A percentile compares a stretch with the other conserved stretches of the same genome.
Evolutionary conservation across 2,329 filamentous ascomycete species (phyloP).

Genomic region (Aspergillus piperis): DNA sequence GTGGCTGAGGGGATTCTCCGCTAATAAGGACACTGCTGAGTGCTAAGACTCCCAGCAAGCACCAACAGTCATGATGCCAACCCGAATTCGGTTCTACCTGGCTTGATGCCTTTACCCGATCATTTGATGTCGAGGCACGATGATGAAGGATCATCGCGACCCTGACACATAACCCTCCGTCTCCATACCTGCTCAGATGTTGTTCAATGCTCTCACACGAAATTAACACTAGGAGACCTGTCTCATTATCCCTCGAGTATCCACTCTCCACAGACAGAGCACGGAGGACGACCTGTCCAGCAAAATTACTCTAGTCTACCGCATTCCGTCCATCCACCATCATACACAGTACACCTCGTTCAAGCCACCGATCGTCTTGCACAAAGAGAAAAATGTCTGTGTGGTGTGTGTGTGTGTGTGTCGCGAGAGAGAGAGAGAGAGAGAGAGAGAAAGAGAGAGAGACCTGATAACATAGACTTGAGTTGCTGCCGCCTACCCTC

Average conservation of each 20-base stretch:
- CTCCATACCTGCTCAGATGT: not conserved
- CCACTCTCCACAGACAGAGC: conserved; percentile 1
- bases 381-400: not conserved
- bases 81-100: not conserved
- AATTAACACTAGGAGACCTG: not conserved
- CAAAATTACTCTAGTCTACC: not conserved
- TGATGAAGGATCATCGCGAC: not conserved
- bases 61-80: conserved; percentile 4
- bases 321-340: not conserved
- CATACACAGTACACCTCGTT: not conserved
- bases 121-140: not conserved
- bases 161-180: not conserved
- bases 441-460: not conserved
- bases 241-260: not conserved
- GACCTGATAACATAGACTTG: not conserved
- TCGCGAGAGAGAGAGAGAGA: too few relatives aligned
- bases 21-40: conserved; percentile 6
- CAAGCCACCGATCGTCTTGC: not conserved
- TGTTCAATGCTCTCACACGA: not conserved
- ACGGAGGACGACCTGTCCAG: not conserved
- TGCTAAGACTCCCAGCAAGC: not conserved
- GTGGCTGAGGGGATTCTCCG: conserved; percentile 12
- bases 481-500: not conserved
- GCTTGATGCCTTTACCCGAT: conserved; percentile 2
- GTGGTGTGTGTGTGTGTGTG: too few relatives aligned